A percentile compares a stretch with the other conserved stretches of the same genome.
Evolutionary conservation across 140 eudicot species (phyloP).

Genomic region (Ambrosia hybrid): DNA sequence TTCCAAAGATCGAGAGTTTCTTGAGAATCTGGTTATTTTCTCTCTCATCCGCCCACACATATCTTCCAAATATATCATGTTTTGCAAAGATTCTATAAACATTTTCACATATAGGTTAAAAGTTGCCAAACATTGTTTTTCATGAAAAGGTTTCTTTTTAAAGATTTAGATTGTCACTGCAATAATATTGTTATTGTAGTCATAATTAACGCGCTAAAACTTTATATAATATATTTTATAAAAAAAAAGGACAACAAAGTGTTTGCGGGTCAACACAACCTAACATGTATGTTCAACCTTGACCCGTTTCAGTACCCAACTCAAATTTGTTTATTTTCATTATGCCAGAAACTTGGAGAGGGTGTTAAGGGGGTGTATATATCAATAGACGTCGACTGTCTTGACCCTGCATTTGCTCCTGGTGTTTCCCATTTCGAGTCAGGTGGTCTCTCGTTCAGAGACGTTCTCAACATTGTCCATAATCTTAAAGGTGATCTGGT

Average conservation of each 20-base stretch:
- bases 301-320: constrained; percentile 2
- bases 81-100: neutral
- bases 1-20: constrained; percentile 71
- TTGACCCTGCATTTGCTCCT: constrained; percentile 97
- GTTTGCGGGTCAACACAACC: neutral
- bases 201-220: neutral
- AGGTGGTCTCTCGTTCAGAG: constrained; percentile 94
- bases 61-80: neutral
- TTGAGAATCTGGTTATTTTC: constrained; percentile 78
- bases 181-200: neutral
- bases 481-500: constrained; percentile 89
- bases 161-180: neutral
- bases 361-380: constrained; percentile 94
- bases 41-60: constrained; percentile 16
- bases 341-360: constrained; percentile 86
- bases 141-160: neutral
- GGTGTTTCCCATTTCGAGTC: constrained; percentile 96
- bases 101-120: neutral
- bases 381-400: constrained; percentile 85
- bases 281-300: neutral
- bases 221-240: neutral
- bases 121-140: neutral
- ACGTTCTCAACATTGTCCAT: constrained; percentile 81
- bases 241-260: neutral
- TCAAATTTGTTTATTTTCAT: constrained; percentile 4